phyloP scores from a whole-genome alignment of 2,329 filamentous ascomycete genomes.

The Talaromyces albobiverticillius region DNA sequence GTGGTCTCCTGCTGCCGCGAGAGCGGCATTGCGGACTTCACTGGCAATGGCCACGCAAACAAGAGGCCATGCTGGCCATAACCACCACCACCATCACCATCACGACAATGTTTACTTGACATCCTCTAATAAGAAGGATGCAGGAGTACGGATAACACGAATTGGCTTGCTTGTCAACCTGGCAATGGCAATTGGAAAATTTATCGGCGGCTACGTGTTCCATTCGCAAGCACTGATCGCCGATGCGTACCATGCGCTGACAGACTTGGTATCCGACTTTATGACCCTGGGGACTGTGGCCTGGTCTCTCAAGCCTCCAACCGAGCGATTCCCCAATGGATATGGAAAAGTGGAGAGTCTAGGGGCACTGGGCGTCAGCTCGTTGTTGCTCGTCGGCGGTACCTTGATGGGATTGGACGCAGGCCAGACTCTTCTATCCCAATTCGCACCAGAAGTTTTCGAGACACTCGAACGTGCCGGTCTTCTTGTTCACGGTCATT shows the following conservation, averaged over 20 bases:
- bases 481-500: conserved; percentile 55
- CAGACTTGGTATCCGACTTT: conserved; percentile 91
- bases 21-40: conserved; percentile 18
- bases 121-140: conserved; percentile 82
- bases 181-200: conserved; percentile 91
- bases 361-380: conserved; percentile 87
- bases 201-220: conserved; percentile 87
- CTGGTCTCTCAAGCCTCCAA: conserved; percentile 83
- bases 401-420: conserved; percentile 87
- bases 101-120: conserved; percentile 83
- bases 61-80: conserved; percentile 46
- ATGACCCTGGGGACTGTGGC: conserved; percentile 92
- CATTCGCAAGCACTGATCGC: conserved; percentile 91
- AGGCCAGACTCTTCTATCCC: conserved; percentile 65
- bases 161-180: conserved; percentile 87
- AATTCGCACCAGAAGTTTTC: conserved; percentile 67
- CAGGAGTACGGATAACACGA: conserved; percentile 87
- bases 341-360: conserved; percentile 98
- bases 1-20: conserved; percentile 17
- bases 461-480: conserved; percentile 43
- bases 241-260: conserved; percentile 92
- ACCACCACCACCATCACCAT: conserved; percentile 67
- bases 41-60: conserved; percentile 39
- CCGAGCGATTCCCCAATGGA: conserved; percentile 78
- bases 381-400: conserved; percentile 83